Base-by-base conservation (phyloP, 108 stramenopile genomes). In the Aurantiochytrium sp. region DNA sequence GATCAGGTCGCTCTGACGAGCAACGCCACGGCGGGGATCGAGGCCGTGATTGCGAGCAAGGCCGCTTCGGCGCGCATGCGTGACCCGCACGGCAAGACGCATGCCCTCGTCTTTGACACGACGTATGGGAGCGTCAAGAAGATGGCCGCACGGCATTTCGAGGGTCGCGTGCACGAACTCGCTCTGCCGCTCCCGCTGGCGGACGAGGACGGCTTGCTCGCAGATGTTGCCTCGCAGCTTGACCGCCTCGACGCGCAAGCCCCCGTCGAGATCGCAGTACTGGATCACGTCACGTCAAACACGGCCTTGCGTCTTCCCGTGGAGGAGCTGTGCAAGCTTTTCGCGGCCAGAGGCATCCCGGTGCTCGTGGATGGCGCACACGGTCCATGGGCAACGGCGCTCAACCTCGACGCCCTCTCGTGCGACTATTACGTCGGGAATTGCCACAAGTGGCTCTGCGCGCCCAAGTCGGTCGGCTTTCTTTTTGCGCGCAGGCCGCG, bases 401-500 rank as follows among this genome's bases (percentile, higher is more conserved):
- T 85, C n/a, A 31, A 85, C n/a, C 22, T 88, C 0, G 50, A 68
- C 19, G 36, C 32, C 31, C 24, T 88, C 52, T 22, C 27, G 12
- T 42, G 34, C 4, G 88, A 88, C 45, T 88, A 36, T 37, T 88
- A 85, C 31, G 88, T 88, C 15, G 68, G 68, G 24, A 88, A 88
- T 53, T 32, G 34, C 8, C 88, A 88, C 55, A 88, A 88, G 54
- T 88, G 88, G 88, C 88, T 88, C 24, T 85, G 88, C 81, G 36
- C 52, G 5, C 81, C 88, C 3, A 27, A 37, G 21, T 69, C 68
- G 4, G 69, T 52, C 21, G 88, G 50, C 8, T 39, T 85, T 10
- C 21, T 85, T 24, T 27, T 34, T 21, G 55, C 37, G 12, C 52
- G 31, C 4, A 34, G 34, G 10, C 59, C 59, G 8, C 15, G 24